phyloP scores from a whole-genome alignment of 2,329 filamentous ascomycete genomes.

The Dryadomyces sulphureus region DNA sequence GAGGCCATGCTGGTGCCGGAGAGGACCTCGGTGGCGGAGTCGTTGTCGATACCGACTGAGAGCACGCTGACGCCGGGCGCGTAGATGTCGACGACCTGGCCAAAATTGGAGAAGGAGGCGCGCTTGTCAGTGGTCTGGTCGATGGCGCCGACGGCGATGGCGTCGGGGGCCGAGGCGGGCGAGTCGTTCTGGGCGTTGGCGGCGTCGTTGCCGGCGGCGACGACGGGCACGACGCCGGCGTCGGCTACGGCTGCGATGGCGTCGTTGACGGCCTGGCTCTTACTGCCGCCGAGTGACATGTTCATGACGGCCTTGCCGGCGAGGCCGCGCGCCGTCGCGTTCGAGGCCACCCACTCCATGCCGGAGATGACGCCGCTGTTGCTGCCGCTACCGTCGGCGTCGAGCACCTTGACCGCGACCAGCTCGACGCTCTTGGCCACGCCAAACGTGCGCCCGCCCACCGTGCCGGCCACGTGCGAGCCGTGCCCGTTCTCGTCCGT shows the following conservation, averaged over 20 bases:
- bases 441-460: slow-evolving; percentile 44
- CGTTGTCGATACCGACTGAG: slow-evolving; percentile 34
- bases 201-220: slow-evolving; percentile 46
- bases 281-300: slow-evolving; percentile 43
- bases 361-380: slow-evolving; percentile 42
- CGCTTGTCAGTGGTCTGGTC: slow-evolving; percentile 32
- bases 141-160: slow-evolving; percentile 46
- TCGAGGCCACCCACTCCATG: slow-evolving; percentile 38
- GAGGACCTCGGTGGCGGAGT: slow-evolving; percentile 23
- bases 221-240: slow-evolving; percentile 39
- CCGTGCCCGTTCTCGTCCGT: slow-evolving; percentile 48
- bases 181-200: slow-evolving; percentile 34
- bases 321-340: slow-evolving; percentile 25
- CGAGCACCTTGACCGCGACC: slow-evolving; percentile 24
- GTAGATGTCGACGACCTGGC: slow-evolving; percentile 35
- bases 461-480: slow-evolving; percentile 48
- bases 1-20: slow-evolving; percentile 13
- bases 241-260: slow-evolving; percentile 31
- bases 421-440: slow-evolving; percentile 39
- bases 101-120: slow-evolving; percentile 46
- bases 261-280: slow-evolving; percentile 36
- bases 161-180: slow-evolving; percentile 38
- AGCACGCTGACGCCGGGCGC: slow-evolving; percentile 39
- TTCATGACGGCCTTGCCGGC: slow-evolving; percentile 45
- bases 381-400: slow-evolving; percentile 29